Evolutionary conservation across 1,139 yeast species (phyloP), one percentile per base, ranked within the genome.

Genomic region (Hansenula lynferdii): DNA sequence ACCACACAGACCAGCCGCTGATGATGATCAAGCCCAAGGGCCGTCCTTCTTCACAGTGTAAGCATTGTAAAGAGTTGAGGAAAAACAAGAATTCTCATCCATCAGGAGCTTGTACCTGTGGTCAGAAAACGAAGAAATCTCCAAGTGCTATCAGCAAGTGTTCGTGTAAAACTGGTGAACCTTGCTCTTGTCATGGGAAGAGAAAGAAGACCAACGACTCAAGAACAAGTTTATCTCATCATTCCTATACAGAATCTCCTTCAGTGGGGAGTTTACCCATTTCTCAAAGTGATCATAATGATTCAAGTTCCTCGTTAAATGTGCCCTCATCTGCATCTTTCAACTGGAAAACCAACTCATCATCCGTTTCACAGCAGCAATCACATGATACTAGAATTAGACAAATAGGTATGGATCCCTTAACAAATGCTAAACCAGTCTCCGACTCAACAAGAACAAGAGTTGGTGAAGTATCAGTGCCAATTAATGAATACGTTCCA

Each of bases 11-110:
- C 51, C 87, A 85, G 56, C 95, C 95, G 4, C 66, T 92, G 48
- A 82, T 86, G 57, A 83, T 84, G 86, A 90, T 92, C 60, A 90
- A 90, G 58, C 96, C 96, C 11, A 92, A 90, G 58, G 98, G 98
- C 5, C 70, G 98, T 40, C 98, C 98, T 1, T 80, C 96, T 0
- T 81, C 96, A 4, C 96, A 89, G 57, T 90, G 97, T 54, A 70
- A 74, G 31, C 95, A 85, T 57, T 90, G 97, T 58, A 79, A 92
- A 44, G 92, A 84, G 42, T 77, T 80, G 52, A 70, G 96, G 32
- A 84, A 82, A 57, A 59, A 70, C 44, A 83, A 81, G 50, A 77
- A 81, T 49, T 65, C 80, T 8, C 95, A 86, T 56, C 60, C 67
- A 1, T 52, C 62, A 1, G 77, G 80, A 12, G 64, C 75, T 36